phyloP scores from a whole-genome alignment of 169 alveolate genomes.

The Cryptosporidium viatorum region DNA sequence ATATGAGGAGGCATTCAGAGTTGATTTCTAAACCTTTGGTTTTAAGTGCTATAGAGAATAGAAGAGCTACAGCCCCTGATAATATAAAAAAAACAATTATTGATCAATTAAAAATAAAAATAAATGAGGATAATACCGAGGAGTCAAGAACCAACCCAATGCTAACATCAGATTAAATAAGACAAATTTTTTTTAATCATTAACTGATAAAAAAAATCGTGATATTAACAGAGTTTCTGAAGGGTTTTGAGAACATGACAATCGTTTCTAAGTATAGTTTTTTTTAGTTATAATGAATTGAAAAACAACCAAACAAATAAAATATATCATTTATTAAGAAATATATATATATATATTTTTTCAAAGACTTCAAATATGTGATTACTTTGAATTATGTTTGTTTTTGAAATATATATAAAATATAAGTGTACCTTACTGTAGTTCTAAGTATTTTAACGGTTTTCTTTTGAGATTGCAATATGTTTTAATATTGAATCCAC shows the following conservation, averaged over 20 bases:
- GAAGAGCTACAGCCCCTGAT: slow-evolving; percentile 66
- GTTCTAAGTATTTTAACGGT: neutral
- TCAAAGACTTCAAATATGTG: too few relatives aligned
- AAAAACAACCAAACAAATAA: neutral
- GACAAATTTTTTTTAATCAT: neutral
- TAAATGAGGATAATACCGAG: slow-evolving; percentile 42
- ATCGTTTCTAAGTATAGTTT: too few relatives aligned
- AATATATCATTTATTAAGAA: neutral
- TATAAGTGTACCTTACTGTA: too few relatives aligned
- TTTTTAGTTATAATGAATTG: neutral
- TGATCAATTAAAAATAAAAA: slow-evolving; percentile 10
- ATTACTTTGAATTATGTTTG: neutral
- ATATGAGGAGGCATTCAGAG: slow-evolving; percentile 53
- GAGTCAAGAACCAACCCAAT: neutral
- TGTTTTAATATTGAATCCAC: neutral
- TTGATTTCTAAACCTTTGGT: slow-evolving; percentile 19
- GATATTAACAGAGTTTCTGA: neutral
- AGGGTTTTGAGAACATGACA: too few relatives aligned
- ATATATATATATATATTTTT: too few relatives aligned
- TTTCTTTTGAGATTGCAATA: too few relatives aligned
- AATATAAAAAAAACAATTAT: neutral
- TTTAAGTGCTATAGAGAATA: neutral
- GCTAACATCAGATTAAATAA: neutral
- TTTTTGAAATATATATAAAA: neutral
- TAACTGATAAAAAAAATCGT: neutral